Base-by-base conservation (phyloP, 495 filamentous ascomycete species). In the Polyplosphaeria fusca region DNA sequence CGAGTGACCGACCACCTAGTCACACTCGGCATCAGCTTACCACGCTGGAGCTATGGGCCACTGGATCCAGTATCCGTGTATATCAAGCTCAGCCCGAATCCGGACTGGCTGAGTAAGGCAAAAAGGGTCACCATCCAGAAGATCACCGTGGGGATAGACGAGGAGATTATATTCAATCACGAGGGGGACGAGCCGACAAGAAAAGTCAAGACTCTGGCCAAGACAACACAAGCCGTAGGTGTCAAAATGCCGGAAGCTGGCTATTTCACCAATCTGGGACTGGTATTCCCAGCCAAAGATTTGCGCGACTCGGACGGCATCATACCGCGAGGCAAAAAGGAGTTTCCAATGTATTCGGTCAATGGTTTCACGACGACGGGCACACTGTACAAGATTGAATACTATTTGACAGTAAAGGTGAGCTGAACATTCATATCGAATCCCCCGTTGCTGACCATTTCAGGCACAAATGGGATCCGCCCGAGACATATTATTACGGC, bases 371-470 rank as follows among this genome's bases (percentile, higher is more conserved):
- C 93, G 19, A 98, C 93, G 0, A 87, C 90, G 27, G 94, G 87
- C 12, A 93, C 86, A 52, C 79, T 98, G 12, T 98, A 97, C 73
- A 97, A 96, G 71, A 95, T 98, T 68, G 92, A 98, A 70, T 98
- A 96, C 69, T 98, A 88, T 65, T 74, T 98, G 40, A 89, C 84
- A 32, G 89, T 98, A 39, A 95, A 95, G 81, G 93, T 96, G 74
- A 20, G 39, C 18, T 13, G 19, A 7, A 11, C 20, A 18, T 45
- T 3, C 35, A 38, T 53, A 54, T 48, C n/a, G n/a, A n/a, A n/a
- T n/a, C n/a, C n/a, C n/a, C n/a, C n/a, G n/a, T n/a, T n/a, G 23
- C 40, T 58, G 19, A 60, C 44, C 28, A 41, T 1, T 12, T 26
- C 54, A 98, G 93, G 94, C 90, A 22, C 86, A 91, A 70, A 77